Evolutionary conservation across 129 eudicot genomes (phyloP), one percentile per base, ranked within the genome.

Genomic region (Gnaphalium uliginosum): DNA sequence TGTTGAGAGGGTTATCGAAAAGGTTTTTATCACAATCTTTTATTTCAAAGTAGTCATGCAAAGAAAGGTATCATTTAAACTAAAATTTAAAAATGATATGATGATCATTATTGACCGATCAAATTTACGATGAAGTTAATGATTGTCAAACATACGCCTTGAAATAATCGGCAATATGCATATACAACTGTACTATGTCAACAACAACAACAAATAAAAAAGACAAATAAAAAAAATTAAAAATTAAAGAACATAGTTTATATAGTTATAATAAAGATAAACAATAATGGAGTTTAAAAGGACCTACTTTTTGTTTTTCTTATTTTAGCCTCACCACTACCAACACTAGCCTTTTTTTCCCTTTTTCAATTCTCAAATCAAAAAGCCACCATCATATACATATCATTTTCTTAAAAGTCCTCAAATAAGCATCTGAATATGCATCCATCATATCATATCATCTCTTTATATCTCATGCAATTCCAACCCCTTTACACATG

Each of bases 201-300:
- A 14, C 13, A 43, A 18, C 3, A 57, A 21, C n/a, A 15, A 6
- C 10, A n/a, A 6, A 22, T 19, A n/a, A 8, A 14, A n/a, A n/a
- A n/a, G n/a, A n/a, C n/a, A n/a, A n/a, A n/a, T n/a, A n/a, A n/a
- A n/a, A n/a, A n/a, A n/a, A n/a, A n/a, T n/a, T n/a, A n/a, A n/a
- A n/a, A n/a, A n/a, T n/a, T n/a, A n/a, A n/a, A n/a, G n/a, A n/a
- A n/a, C n/a, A n/a, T n/a, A n/a, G n/a, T n/a, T n/a, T n/a, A n/a
- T n/a, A n/a, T n/a, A n/a, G n/a, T n/a, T n/a, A n/a, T n/a, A n/a
- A n/a, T 71, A 71, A 71, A 63, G 82, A 79, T 63, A 27, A 84
- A 60, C 88, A 89, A 87, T 89, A 85, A 85, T 87, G 67, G 90
- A 87, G 89, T 70, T 80, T 64, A 73, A 85, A 89, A 81, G 83